Conservation (phyloP, 306 rosid species). For the Cucumis hystrix region DNA sequence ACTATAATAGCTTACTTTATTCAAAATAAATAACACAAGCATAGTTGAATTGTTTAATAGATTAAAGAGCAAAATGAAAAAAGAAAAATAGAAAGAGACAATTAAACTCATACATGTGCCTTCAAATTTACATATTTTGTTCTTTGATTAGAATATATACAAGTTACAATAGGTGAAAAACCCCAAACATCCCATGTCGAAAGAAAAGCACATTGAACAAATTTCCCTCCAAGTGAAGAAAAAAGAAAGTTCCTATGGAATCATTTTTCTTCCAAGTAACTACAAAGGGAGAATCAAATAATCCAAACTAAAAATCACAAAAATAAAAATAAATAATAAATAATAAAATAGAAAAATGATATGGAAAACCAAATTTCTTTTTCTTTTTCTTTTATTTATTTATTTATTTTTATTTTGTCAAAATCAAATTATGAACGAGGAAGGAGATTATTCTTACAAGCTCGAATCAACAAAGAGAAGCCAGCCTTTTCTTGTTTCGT, state of each 20-base stretch:
- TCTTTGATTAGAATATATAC: not conserved
- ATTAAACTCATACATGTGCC: not conserved
- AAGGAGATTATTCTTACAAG: slow-evolving; percentile 44
- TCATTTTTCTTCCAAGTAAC: not conserved
- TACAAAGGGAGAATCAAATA: not conserved
- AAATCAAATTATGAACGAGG: slow-evolving; percentile 19
- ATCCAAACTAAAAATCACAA: not conserved
- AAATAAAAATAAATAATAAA: not conserved
- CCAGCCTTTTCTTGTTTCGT: slow-evolving; percentile 32
- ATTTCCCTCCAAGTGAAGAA: not conserved
- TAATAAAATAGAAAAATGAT: not conserved
- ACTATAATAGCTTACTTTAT: too few species aligned
- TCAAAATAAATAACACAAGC: too few species aligned
- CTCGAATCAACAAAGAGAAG: slow-evolving; percentile 60
- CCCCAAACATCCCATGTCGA: not conserved
- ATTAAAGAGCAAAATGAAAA: too few species aligned
- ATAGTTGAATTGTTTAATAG: too few species aligned
- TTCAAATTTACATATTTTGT: not conserved
- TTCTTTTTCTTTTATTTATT: too few species aligned
- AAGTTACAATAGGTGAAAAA: not conserved
- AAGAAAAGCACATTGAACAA: not conserved
- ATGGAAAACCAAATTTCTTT: too few species aligned
- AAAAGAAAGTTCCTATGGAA: not conserved
- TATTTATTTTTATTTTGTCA: not conserved
- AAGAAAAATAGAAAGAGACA: not conserved